Conservation (phyloP, 2,329 filamentous ascomycete species). For the Ramichloridium luteum region DNA sequence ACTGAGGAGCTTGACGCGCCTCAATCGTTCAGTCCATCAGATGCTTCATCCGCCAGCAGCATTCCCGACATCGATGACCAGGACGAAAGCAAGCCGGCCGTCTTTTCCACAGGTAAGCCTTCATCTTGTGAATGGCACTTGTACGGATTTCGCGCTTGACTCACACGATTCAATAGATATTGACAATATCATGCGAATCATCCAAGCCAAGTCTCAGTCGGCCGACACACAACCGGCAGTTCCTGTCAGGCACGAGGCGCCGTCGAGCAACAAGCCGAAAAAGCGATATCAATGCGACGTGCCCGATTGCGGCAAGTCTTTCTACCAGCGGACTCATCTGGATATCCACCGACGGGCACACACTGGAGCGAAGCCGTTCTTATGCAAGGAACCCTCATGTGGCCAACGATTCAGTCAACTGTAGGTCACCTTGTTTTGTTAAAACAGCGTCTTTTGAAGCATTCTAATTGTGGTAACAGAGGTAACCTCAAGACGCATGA, state of each 20-base stretch:
- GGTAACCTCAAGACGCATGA: conserved; percentile 91
- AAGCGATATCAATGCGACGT: conserved; percentile 65
- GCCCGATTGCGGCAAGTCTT: conserved; percentile 65
- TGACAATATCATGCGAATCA: conserved; percentile 77
- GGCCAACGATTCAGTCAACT: conserved; percentile 74
- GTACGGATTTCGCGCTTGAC: too few relatives aligned
- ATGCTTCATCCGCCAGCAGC: conserved; percentile 18
- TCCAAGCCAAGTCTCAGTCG: conserved; percentile 53
- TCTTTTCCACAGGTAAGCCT: conserved; percentile 55
- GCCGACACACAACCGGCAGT: not conserved
- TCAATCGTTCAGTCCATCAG: conserved; percentile 28
- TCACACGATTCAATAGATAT: conserved; percentile 50
- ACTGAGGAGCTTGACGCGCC: conserved; percentile 30
- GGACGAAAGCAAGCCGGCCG: conserved; percentile 31
- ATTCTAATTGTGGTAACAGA: too few relatives aligned
- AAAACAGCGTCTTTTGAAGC: too few relatives aligned
- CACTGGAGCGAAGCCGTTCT: conserved; percentile 81
- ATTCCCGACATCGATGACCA: conserved; percentile 33
- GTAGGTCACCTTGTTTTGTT: too few relatives aligned
- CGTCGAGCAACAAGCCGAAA: conserved; percentile 26
- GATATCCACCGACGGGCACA: conserved; percentile 82
- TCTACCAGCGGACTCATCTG: conserved; percentile 84
- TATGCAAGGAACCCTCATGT: conserved; percentile 65
- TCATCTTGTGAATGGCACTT: too few relatives aligned
- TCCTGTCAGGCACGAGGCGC: not conserved